Evolutionary conservation across 305 asterid genomes (phyloP), one percentile per base, ranked within the genome.

Genomic region (Fraxinus sp.): DNA sequence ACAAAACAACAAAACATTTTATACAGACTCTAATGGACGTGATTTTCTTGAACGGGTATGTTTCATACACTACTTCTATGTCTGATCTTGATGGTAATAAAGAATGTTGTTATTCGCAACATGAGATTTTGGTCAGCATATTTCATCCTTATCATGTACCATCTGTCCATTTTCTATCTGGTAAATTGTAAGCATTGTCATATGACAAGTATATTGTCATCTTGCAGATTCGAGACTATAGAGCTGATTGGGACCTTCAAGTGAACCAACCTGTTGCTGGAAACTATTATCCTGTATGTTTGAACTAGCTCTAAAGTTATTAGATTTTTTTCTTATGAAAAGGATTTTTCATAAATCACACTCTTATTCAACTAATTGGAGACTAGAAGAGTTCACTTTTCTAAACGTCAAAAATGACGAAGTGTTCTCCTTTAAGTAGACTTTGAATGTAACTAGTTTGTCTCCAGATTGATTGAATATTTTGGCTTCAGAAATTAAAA

Each of bases 191-290:
- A 41, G 72, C 73, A 33, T 37, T 77, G 24, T 49, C 8, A 30
- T 59, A 41, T 79, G 7, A 41, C 62, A 39, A 70, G 33, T 81
- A 20, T 64, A 64, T 80, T 80, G 66, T 41, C 13, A 41, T 85
- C 73, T 79, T 83, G 80, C 88, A 96, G 99, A 87, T 93, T 86
- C 94, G 99, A 71, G 91, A 96, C 86, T 92, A 93, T 84, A 92
- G 98, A 88, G 75, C 97, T 86, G 98, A 96, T 86, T 96, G 99
- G 99, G 85, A 92, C 86, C 97, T 96, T 93, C 89, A 96, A 92
- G 97, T 93, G 89, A 85, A 92, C 89, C 98, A 96, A 85, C 98
- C 99, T 59, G 88, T 92, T 43, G 98, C 98, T 3, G 99, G 99
- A 89, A 96, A 96, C 88, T 96, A 96, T 90, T 96, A 96, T 86